A percentile compares a stretch with the other conserved stretches of the same genome.
These are phyloP conservation scores for Neofusicoccum sp. DNA, from an alignment of 2,329 filamentous ascomycete genomes.

Conservation along the genomic window DNA sequence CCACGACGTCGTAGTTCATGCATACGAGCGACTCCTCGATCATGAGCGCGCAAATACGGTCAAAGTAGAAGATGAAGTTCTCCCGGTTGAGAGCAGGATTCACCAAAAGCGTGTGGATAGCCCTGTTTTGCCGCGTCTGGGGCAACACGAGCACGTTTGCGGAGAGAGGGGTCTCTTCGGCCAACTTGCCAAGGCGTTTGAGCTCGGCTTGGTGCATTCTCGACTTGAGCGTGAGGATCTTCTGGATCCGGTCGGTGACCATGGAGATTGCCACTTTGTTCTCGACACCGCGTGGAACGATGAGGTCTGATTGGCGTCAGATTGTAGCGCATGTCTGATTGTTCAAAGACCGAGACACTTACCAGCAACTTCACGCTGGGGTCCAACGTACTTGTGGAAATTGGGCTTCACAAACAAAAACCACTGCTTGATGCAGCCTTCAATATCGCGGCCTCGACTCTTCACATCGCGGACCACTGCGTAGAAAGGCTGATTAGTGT, in stretches of 20 bases:
- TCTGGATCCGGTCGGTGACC: constrained; percentile 90
- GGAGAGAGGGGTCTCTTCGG: constrained; percentile 70
- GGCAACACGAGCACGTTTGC: constrained; percentile 71
- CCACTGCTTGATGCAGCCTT: constrained; percentile 98
- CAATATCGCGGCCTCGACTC: constrained; percentile 84
- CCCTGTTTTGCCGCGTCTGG: constrained; percentile 75
- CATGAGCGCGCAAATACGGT: constrained; percentile 79
- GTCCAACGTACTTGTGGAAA: constrained; percentile 89
- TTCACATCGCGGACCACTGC: constrained; percentile 86
- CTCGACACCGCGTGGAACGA: constrained; percentile 90
- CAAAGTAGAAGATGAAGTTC: constrained; percentile 97
- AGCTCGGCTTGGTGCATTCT: constrained; percentile 77
- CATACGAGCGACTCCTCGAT: constrained; percentile 59
- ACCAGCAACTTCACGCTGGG: constrained; percentile 83
- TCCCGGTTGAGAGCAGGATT: constrained; percentile 75
- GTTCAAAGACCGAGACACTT: constrained; percentile 26
- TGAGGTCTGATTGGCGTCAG: constrained; percentile 63
- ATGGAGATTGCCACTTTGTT: constrained; percentile 93
- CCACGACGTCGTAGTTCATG: constrained; percentile 64
- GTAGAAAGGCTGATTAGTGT: constrained; percentile 20
- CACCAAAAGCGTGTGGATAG: constrained; percentile 88
- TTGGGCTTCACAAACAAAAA: constrained; percentile 95
- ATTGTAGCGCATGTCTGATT: not conserved
- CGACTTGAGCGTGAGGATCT: constrained; percentile 83
- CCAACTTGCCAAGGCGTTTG: constrained; percentile 69